Conservation (phyloP, 257 asterid genomes). For the Forsythia suspensa region DNA sequence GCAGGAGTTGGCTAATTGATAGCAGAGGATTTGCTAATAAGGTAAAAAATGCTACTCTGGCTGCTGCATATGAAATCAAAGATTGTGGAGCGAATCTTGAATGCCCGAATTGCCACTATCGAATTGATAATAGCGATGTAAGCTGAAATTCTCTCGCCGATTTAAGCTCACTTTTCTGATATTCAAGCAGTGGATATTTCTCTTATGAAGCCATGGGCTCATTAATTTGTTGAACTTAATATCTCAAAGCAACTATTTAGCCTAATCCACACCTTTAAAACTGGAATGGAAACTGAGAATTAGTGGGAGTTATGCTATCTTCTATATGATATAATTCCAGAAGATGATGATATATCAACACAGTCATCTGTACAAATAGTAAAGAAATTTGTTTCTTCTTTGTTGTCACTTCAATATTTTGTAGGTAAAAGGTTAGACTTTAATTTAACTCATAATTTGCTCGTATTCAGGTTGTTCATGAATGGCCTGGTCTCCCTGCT, state of each 20-base stretch:
- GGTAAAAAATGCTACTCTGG: slow-evolving; percentile 68
- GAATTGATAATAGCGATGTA: slow-evolving; percentile 71
- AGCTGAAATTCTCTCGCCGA: slow-evolving; percentile 24
- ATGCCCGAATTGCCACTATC: slow-evolving; percentile 68
- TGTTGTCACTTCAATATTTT: neutral
- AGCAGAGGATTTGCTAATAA: slow-evolving; percentile 69
- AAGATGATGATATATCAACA: neutral
- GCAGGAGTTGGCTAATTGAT: slow-evolving; percentile 78
- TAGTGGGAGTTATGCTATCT: neutral
- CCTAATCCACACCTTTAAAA: neutral
- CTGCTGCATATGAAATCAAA: slow-evolving; percentile 46
- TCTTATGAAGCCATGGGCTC: neutral
- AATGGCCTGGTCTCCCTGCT: slow-evolving; percentile 83
- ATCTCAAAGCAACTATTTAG: neutral
- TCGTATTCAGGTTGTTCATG: slow-evolving; percentile 50
- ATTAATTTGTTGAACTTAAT: neutral
- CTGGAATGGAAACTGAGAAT: neutral
- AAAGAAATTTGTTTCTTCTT: neutral
- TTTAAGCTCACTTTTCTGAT: neutral
- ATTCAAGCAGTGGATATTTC: neutral
- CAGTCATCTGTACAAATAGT: neutral
- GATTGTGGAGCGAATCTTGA: slow-evolving; percentile 66
- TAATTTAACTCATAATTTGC: slow-evolving; percentile 1
- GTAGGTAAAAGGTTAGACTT: neutral
- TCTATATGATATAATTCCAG: neutral